Conservation (phyloP, 441 rosid genomes). For the Kokia cookei region DNA sequence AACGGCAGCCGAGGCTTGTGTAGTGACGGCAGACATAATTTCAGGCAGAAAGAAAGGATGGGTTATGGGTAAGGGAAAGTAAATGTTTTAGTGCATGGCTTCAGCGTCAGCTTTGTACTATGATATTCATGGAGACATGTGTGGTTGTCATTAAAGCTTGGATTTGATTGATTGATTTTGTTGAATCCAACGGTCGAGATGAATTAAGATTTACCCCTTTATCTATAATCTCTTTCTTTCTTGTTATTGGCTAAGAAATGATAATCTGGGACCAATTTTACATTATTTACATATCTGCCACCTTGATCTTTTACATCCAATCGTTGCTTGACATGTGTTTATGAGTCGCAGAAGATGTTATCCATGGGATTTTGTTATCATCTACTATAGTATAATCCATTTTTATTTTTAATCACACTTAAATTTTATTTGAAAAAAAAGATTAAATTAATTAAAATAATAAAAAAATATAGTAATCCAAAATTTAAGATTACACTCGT, state of each 20-base stretch:
- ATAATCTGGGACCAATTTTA: conserved; percentile 23
- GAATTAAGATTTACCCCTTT: conserved; percentile 33
- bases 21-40: conserved; percentile 71
- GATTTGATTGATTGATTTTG: not conserved
- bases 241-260: conserved; percentile 28
- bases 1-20: conserved; percentile 79
- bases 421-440: no score
- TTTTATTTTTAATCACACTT: no score
- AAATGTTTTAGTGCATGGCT: not conserved
- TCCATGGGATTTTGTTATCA: not conserved
- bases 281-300: no score
- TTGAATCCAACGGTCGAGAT: conserved; percentile 26
- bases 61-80: not conserved
- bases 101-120: conserved; percentile 10
- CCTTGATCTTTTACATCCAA: not conserved
- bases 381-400: no score
- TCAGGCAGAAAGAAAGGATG: conserved; percentile 1
- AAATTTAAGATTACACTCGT: no score
- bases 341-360: not conserved
- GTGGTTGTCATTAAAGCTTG: conserved; percentile 33
- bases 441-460: no score
- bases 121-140: conserved; percentile 11
- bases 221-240: conserved; percentile 26
- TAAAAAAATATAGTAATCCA: no score
- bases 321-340: not conserved